phyloP scores from a whole-genome alignment of 495 filamentous ascomycete genomes.

The Penicillium psychrofluorescens region DNA sequence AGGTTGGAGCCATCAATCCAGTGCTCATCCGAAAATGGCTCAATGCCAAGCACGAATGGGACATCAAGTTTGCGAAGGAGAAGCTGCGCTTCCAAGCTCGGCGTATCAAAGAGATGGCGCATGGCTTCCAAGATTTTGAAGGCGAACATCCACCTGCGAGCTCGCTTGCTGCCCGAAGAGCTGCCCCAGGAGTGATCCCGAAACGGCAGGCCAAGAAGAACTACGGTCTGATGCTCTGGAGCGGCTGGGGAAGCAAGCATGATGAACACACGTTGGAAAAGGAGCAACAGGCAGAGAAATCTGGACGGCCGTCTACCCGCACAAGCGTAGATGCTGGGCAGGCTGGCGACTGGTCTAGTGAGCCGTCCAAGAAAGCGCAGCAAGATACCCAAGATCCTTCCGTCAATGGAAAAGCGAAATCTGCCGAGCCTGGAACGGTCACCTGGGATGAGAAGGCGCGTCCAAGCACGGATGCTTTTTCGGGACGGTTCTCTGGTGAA shows the following conservation, averaged over 20 bases:
- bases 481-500: constrained; percentile 1
- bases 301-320: constrained; percentile 16
- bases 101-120: constrained; percentile 60
- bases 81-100: constrained; percentile 62
- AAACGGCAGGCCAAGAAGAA: constrained; percentile 46
- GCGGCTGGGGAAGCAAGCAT: constrained; percentile 77
- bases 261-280: constrained; percentile 62
- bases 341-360: constrained; percentile 26
- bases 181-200: constrained; percentile 45
- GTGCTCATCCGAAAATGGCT: constrained; percentile 81
- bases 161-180: constrained; percentile 65
- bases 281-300: constrained; percentile 30
- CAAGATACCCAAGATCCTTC: neutral
- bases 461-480: neutral
- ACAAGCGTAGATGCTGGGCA: constrained; percentile 28
- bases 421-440: neutral
- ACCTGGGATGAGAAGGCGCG: constrained; percentile 13
- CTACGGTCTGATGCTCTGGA: constrained; percentile 77
- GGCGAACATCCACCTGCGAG: constrained; percentile 77
- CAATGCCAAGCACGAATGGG: constrained; percentile 59
- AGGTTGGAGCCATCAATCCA: constrained; percentile 73
- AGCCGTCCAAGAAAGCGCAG: constrained; percentile 5
- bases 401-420: neutral
- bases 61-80: constrained; percentile 56
- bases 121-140: constrained; percentile 61